Conservation (phyloP, 192 early-diverging fungal genomes). For the Backusella morwellensis region DNA sequence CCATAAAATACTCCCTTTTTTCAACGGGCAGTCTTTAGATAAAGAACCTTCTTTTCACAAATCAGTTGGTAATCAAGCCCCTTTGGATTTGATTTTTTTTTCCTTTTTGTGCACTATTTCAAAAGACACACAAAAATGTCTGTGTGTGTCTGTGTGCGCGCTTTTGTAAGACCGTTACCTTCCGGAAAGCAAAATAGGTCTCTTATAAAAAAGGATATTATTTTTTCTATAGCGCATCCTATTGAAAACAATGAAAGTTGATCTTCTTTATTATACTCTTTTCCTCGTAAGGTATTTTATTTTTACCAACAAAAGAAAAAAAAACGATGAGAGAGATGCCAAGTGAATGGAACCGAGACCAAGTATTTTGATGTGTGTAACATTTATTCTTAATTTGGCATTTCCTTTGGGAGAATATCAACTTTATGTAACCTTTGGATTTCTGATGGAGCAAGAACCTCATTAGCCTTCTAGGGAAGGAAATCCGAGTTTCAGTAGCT, state of each 20-base stretch:
- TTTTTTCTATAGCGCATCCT: not conserved
- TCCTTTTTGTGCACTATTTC: too few relatives aligned
- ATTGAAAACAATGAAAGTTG: not conserved
- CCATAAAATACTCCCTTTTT: not conserved
- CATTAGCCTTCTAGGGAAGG: too few relatives aligned
- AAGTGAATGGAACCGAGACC: not conserved
- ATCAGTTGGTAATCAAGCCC: too few relatives aligned
- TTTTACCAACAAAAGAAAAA: not conserved
- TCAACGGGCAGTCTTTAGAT: not conserved
- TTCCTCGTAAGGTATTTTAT: too few relatives aligned
- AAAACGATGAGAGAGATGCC: not conserved
- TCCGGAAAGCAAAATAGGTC: not conserved
- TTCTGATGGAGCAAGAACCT: too few relatives aligned
- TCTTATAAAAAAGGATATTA: not conserved
- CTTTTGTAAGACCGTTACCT: not conserved
- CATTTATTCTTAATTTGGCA: not conserved
- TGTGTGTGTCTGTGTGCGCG: too few relatives aligned
- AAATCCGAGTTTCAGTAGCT: too few relatives aligned
- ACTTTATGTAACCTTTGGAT: too few relatives aligned
- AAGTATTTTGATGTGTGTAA: not conserved
- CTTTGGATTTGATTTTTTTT: too few relatives aligned
- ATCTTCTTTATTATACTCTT: not conserved
- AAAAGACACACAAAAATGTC: too few relatives aligned
- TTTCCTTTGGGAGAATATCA: slow-evolving; percentile 1
- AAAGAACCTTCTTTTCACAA: too few relatives aligned